phyloP scores from a whole-genome alignment of 225 moss, liverwort and hornwort species.

The Polytrichum formosum region DNA sequence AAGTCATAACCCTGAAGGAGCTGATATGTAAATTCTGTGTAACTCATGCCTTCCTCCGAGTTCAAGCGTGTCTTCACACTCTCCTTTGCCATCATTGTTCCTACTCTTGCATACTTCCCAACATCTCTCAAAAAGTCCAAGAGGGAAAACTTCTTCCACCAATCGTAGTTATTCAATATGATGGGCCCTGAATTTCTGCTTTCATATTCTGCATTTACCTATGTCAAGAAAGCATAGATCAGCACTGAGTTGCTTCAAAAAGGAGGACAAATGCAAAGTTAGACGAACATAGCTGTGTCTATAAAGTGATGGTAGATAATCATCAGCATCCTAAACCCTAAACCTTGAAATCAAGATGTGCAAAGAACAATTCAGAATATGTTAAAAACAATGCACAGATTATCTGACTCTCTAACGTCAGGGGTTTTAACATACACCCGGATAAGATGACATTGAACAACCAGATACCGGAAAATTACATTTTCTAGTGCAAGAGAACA shows the following conservation, averaged over 20 bases:
- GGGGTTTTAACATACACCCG: too few relatives aligned
- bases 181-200: slow-evolving; percentile 36
- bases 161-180: slow-evolving; percentile 84
- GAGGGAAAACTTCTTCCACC: slow-evolving; percentile 85
- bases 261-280: too few relatives aligned
- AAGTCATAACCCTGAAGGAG: slow-evolving; percentile 95
- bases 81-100: slow-evolving; percentile 98
- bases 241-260: too few relatives aligned
- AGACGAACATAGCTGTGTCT: too few relatives aligned
- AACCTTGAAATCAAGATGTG: too few relatives aligned
- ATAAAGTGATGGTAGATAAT: too few relatives aligned
- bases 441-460: too few relatives aligned
- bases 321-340: too few relatives aligned
- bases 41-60: slow-evolving; percentile 99
- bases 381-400: too few relatives aligned
- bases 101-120: slow-evolving; percentile 87
- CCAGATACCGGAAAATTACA: neutral
- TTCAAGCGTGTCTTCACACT: slow-evolving; percentile 85
- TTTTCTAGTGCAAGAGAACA: neutral
- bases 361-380: too few relatives aligned
- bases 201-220: slow-evolving; percentile 21
- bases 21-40: slow-evolving; percentile 96
- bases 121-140: slow-evolving; percentile 83
- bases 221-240: neutral
- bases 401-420: too few relatives aligned